Percentiles rank a stretch among this genome's conserved stretches.
Conservation (phyloP, 108 stramenopile species). For the Mediolabrus comicus region DNA sequence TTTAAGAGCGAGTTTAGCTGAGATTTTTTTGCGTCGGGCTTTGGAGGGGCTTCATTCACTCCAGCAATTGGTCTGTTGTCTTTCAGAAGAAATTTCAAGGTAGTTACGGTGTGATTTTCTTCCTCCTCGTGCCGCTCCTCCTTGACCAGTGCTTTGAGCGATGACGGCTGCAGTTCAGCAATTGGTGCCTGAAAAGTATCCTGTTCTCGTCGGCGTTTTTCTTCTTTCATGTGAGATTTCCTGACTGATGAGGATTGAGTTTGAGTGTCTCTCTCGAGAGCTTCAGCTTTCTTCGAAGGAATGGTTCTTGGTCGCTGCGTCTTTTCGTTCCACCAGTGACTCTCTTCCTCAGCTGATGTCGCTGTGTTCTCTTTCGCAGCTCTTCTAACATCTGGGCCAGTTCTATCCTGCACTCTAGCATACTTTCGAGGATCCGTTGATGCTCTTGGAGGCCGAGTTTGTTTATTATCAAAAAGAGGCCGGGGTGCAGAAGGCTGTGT, state of each 20-base stretch:
- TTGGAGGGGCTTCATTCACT: background rate
- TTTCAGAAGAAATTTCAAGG: background rate
- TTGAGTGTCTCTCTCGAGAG: background rate
- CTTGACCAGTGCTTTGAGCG: background rate
- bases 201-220: background rate
- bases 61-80: background rate
- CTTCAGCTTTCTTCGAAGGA: background rate
- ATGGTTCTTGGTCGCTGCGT: constrained; percentile 9
- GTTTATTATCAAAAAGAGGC: background rate
- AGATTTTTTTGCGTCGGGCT: background rate
- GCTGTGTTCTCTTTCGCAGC: background rate
- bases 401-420: background rate
- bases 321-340: constrained; percentile 11
- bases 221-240: background rate
- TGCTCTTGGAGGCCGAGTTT: background rate
- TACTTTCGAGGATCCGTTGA: background rate
- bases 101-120: background rate
- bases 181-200: background rate
- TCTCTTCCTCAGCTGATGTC: background rate
- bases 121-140: background rate
- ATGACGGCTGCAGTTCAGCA: background rate
- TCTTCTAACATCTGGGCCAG: background rate
- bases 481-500: background rate
- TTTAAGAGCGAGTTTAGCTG: background rate
- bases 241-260: background rate